A percentile compares a stretch with the other conserved stretches of the same genome.
Conservation (phyloP, 805 yeast genomes). For the Wickerhamomyces bovis region DNA sequence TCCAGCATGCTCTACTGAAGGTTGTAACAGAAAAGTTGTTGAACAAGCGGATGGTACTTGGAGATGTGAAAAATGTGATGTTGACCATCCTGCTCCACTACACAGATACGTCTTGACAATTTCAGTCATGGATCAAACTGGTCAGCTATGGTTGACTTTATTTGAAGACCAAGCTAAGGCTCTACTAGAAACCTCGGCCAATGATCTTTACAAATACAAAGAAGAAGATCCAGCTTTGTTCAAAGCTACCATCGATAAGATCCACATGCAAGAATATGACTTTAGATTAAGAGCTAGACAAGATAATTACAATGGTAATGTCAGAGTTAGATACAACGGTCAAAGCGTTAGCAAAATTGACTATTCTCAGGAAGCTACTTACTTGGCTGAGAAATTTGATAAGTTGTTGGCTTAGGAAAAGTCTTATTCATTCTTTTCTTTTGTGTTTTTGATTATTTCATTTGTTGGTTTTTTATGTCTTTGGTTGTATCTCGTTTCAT, state of each 20-base stretch:
- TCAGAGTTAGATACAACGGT: constrained; percentile 70
- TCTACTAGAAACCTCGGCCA: constrained; percentile 60
- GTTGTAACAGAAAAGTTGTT: constrained; percentile 79
- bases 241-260: constrained; percentile 36
- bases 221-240: constrained; percentile 44
- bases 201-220: constrained; percentile 42
- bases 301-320: constrained; percentile 76
- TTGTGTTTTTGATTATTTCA: background rate
- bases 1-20: constrained; percentile 78
- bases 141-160: constrained; percentile 78
- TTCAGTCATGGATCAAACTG: constrained; percentile 73
- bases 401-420: constrained; percentile 10
- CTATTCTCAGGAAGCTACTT: constrained; percentile 54
- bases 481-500: background rate
- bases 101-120: constrained; percentile 77
- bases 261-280: constrained; percentile 61
- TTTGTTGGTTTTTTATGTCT: background rate
- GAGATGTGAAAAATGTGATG: constrained; percentile 92
- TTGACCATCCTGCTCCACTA: constrained; percentile 58
- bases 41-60: constrained; percentile 70
- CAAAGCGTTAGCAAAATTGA: constrained; percentile 47
- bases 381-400: constrained; percentile 35
- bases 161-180: constrained; percentile 80
- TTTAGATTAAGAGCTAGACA: constrained; percentile 78
- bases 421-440: background rate